Percentiles rank a stretch among this genome's conserved stretches.
phyloP scores from a whole-genome alignment of 768 basidiomycete genomes.

The Serendipita sp. region DNA sequence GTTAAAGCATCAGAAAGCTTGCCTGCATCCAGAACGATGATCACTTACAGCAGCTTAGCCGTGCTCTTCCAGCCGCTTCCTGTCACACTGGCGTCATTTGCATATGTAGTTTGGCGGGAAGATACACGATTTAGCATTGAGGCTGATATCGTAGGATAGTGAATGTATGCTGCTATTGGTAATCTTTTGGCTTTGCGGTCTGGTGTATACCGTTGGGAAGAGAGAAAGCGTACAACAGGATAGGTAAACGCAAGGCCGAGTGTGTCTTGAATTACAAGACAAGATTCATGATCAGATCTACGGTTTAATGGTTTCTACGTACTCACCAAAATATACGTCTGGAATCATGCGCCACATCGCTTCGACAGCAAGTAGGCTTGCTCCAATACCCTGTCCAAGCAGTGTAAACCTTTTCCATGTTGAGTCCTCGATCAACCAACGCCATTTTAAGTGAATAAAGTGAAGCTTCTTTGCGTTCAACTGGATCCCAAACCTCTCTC shows the following conservation, averaged over 20 bases:
- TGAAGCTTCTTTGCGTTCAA: constrained; percentile 49
- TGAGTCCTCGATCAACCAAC: constrained; percentile 59
- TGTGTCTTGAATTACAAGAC: constrained; percentile 43
- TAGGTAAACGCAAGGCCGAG: constrained; percentile 98
- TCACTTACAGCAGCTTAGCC: constrained; percentile 27
- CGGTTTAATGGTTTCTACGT: not conserved
- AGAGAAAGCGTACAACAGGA: constrained; percentile 50
- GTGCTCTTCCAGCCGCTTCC: constrained; percentile 17
- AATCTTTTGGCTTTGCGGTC: constrained; percentile 16
- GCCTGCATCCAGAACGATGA: not conserved
- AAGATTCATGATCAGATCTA: constrained; percentile 7
- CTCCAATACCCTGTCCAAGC: constrained; percentile 79
- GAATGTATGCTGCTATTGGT: constrained; percentile 79
- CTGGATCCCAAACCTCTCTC: constrained; percentile 70
- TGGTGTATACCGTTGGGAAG: constrained; percentile 14
- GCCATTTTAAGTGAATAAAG: constrained; percentile 64
- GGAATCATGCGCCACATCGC: constrained; percentile 66
- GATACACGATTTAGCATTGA: constrained; percentile 80
- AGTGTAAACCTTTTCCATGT: constrained; percentile 87
- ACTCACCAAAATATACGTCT: constrained; percentile 73
- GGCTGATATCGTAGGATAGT: constrained; percentile 92
- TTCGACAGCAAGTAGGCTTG: constrained; percentile 68
- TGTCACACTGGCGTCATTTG: constrained; percentile 20
- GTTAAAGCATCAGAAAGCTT: not conserved
- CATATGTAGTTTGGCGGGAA: constrained; percentile 19